phyloP scores from a whole-genome alignment of 2,329 filamentous ascomycete genomes.

The Aspergillus pseudotamarii region DNA sequence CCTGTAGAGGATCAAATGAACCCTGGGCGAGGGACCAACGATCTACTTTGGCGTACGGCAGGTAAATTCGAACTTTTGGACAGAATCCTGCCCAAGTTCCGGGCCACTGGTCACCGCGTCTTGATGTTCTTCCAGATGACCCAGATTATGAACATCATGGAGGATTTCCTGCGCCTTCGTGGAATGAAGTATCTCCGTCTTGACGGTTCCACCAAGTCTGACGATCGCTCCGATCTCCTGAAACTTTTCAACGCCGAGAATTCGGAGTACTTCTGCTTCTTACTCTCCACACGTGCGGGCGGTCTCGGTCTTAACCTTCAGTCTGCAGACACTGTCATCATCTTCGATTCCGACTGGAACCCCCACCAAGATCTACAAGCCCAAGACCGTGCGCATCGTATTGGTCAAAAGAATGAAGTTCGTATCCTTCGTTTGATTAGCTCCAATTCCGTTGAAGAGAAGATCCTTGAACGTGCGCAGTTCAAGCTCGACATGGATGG shows the following conservation, averaged over 20 bases:
- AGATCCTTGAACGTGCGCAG: constrained; percentile 93
- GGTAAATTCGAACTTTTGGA: constrained; percentile 98
- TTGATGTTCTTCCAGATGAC: constrained; percentile 99
- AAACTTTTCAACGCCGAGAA: constrained; percentile 85
- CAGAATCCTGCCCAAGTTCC: constrained; percentile 89
- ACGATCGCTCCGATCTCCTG: constrained; percentile 90
- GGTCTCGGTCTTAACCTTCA: constrained; percentile 96
- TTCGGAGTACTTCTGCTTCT: constrained; percentile 95
- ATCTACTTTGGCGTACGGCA: constrained; percentile 89
- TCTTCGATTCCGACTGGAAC: constrained; percentile 99
- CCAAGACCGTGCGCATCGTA: constrained; percentile 99
- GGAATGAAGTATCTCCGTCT: constrained; percentile 85
- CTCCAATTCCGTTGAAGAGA: constrained; percentile 96
- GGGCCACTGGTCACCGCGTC: constrained; percentile 86
- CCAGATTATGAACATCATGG: constrained; percentile 99
- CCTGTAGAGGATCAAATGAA: constrained; percentile 99
- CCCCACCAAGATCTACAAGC: constrained; percentile 98
- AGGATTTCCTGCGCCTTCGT: constrained; percentile 87
- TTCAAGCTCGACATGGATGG: constrained; percentile 99
- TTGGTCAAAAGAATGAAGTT: constrained; percentile 99
- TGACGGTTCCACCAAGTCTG: constrained; percentile 95
- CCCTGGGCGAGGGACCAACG: constrained; percentile 82
- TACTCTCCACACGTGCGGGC: constrained; percentile 97
- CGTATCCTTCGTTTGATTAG: constrained; percentile 94
- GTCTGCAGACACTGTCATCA: constrained; percentile 98